Base-by-base conservation (phyloP, 108 stramenopile genomes). In the Bacterosira constricta region DNA sequence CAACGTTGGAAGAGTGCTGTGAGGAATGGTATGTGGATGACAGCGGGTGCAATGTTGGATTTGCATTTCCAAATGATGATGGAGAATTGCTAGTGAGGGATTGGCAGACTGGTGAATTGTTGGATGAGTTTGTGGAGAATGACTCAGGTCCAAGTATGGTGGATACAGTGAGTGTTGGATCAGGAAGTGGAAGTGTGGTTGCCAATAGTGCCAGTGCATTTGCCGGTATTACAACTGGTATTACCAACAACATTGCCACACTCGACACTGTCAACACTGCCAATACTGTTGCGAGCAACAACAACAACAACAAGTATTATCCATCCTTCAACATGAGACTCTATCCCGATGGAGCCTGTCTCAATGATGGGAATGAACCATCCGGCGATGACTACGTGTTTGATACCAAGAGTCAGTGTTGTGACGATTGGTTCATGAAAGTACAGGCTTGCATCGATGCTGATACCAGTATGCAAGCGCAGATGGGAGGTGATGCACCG, bases 331-430 rank as follows among this genome's bases (percentile, higher is more conserved):
- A 70, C 46, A 58, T 70, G 38, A 15, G n/a, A 9, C 20, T 31
- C 15, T 56, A 79, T 29, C 58, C 77, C 49, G 47, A 70, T 31
- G 77, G 77, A 30, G 77, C 69, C 1, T 79, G 77, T 45, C 47
- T 66, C 25, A 60, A 64, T 38, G 77, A 71, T 32, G 69, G 63
- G 1, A 70, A 71, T 2, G 35, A 64, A 5, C 77, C 77, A 2
- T 35, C 12, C 0, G 29, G 23, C 4, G 42, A 4, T 6, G 46
- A 49, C 11, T 79, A 50, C 53, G n/a, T 66, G 0, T 79, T 65
- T 41, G 77, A 71, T 41, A 63, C 51, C 23, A 20, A 27, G 0
- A 12, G 39, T 2, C 63, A 41, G 4, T 79, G 77, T 36, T 79
- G 77, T 17, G 13, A 9, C 7, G 55, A 37, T 4, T 79, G 77